Percentiles rank a stretch among this genome's conserved stretches.
Evolutionary conservation across 805 yeast species (phyloP).

Genomic region (Metschnikowia vanudenii): DNA sequence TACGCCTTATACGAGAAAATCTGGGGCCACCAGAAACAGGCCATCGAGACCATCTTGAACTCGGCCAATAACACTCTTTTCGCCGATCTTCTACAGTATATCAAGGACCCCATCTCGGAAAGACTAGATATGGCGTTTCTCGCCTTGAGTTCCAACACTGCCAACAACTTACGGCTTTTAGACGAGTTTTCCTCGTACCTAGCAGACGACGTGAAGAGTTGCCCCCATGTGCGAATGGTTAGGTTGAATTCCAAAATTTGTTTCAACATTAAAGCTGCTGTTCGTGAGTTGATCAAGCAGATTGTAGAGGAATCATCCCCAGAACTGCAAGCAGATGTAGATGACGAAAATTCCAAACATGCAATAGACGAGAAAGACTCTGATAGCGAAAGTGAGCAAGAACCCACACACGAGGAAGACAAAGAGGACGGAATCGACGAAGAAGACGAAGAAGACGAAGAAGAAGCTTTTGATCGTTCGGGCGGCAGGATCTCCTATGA

Average conservation of each 20-base stretch:
- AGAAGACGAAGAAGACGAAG: constrained; percentile 21
- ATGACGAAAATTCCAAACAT: not conserved
- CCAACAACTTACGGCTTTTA: constrained; percentile 39
- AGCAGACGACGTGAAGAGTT: constrained; percentile 6
- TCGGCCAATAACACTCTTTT: constrained; percentile 34
- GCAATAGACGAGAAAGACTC: too few relatives aligned
- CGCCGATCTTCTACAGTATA: constrained; percentile 25
- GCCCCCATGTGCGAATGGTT: constrained; percentile 22
- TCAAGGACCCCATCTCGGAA: constrained; percentile 15
- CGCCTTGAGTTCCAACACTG: constrained; percentile 39
- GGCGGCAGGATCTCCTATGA: constrained; percentile 34
- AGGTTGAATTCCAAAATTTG: constrained; percentile 33
- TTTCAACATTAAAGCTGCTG: constrained; percentile 32
- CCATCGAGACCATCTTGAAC: constrained; percentile 30
- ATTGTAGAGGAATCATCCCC: constrained; percentile 16
- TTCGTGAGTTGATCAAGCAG: constrained; percentile 36
- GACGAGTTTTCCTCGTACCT: constrained; percentile 32
- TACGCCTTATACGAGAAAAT: constrained; percentile 24
- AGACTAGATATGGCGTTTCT: constrained; percentile 35
- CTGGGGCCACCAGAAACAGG: constrained; percentile 30
- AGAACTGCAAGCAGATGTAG: not conserved
- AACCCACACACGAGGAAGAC: constrained; percentile 12
- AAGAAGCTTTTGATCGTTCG: constrained; percentile 8
- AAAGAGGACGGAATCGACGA: constrained; percentile 13
- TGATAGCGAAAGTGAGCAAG: not conserved